These are phyloP conservation scores for Albugo laibachii DNA, from an alignment of 352 stramenopile species.

Conservation along the genomic window DNA sequence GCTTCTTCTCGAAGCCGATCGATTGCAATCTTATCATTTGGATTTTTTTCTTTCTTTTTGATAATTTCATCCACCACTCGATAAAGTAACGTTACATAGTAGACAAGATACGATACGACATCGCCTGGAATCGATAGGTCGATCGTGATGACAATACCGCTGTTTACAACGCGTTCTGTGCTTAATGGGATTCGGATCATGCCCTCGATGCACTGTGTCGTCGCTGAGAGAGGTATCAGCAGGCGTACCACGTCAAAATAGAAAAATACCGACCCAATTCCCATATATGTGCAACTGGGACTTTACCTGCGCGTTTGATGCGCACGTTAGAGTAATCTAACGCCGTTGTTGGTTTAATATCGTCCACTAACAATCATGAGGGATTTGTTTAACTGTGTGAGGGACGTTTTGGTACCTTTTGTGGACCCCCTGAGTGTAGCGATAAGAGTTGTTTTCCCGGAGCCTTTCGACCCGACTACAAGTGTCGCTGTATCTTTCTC, in stretches of 20 bases:
- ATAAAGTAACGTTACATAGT: slow-evolving; percentile 52
- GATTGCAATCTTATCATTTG: slow-evolving; percentile 31
- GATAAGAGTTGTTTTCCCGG: slow-evolving; percentile 71
- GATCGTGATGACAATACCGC: slow-evolving; percentile 57
- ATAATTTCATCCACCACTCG: slow-evolving; percentile 29
- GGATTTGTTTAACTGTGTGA: slow-evolving; percentile 3
- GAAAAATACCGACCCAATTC: slow-evolving; percentile 30
- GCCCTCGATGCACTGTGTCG: slow-evolving; percentile 49
- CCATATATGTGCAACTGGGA: slow-evolving; percentile 78
- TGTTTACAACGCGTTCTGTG: slow-evolving; percentile 48
- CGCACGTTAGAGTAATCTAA: slow-evolving; percentile 83
- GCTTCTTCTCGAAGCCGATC: slow-evolving; percentile 29
- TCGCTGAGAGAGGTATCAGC: too few relatives aligned
- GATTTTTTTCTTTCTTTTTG: slow-evolving; percentile 42
- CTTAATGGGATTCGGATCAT: slow-evolving; percentile 74
- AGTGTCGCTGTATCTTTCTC: slow-evolving; percentile 56
- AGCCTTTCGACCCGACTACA: slow-evolving; percentile 34
- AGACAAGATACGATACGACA: slow-evolving; percentile 49
- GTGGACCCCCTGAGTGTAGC: slow-evolving; percentile 14
- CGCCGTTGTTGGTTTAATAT: slow-evolving; percentile 81
- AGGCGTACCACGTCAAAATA: too few relatives aligned
- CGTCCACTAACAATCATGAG: slow-evolving; percentile 16
- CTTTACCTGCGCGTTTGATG: slow-evolving; percentile 19
- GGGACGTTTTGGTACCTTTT: not conserved
- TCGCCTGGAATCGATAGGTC: slow-evolving; percentile 69